phyloP scores from a whole-genome alignment of 495 filamentous ascomycete genomes.

The Penicillium bialowiezense region DNA sequence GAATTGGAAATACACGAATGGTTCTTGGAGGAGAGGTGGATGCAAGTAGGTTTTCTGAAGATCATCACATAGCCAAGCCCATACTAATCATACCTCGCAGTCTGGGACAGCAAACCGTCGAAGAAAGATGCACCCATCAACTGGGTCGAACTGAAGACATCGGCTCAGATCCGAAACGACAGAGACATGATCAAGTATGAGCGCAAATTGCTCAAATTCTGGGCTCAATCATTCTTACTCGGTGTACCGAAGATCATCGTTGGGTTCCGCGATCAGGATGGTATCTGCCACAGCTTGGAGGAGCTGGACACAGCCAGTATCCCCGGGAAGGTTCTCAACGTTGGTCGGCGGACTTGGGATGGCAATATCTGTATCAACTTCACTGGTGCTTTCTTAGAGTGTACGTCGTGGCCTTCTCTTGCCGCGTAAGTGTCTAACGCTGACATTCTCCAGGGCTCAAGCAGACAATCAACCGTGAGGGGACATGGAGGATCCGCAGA shows the following conservation, averaged over 20 bases:
- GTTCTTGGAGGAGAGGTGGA: constrained; percentile 95
- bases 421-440: background rate
- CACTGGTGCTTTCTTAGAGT: constrained; percentile 69
- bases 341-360: constrained; percentile 71
- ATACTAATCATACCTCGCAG: constrained; percentile 31
- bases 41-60: constrained; percentile 59
- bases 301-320: constrained; percentile 77
- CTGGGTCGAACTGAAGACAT: constrained; percentile 95
- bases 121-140: constrained; percentile 65
- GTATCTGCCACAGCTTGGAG: constrained; percentile 65
- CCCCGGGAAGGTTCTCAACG: constrained; percentile 65
- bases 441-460: constrained; percentile 54
- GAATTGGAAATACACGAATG: constrained; percentile 68
- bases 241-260: constrained; percentile 90
- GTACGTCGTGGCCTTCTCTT: constrained; percentile 40
- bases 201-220: constrained; percentile 88
- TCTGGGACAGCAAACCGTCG: constrained; percentile 78
- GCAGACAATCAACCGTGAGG: constrained; percentile 61
- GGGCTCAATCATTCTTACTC: constrained; percentile 93
- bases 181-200: constrained; percentile 74
- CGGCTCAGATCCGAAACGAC: constrained; percentile 61
- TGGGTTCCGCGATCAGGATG: constrained; percentile 74
- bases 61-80: background rate
- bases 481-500: constrained; percentile 80
- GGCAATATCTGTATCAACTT: constrained; percentile 91